Base-by-base conservation (phyloP, 139 green algal genomes). In the Tetradesmus lagerheimii region DNA sequence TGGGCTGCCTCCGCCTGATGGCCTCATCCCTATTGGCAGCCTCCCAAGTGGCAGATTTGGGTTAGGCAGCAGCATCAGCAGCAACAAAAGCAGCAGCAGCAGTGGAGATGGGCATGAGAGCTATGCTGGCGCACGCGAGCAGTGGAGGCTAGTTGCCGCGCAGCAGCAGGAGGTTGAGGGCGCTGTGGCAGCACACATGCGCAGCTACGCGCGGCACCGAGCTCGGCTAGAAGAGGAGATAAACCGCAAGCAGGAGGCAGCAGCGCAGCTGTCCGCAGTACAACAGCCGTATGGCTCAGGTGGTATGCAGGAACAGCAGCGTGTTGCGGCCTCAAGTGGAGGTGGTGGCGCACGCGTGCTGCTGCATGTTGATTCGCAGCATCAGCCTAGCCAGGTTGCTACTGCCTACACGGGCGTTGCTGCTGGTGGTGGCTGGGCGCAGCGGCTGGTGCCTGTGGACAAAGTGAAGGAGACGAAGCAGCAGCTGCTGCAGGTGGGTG, bases 151-250 rank as follows among this genome's bases (percentile, higher is more conserved):
- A 4, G 79, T 85, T 9, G 79, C 79, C 15, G 79, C 27, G 4
- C 41, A 47, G 35, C 79, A 85, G 41, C 79, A 85, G 79, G 35
- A 37, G 25, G 41, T 85, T 1, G 79, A 85, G 27, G 80, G 43
- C 35, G 80, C 80, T 31, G 45, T 74, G 66, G 80, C 80, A 12
- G 31, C 80, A 31, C 29, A 71, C 29, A 71, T 86, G 80, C 45
- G 41, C 15, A 53, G 80, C 39, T 85, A 85, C n/a, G 80, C 80
- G 2, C 80, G 80, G n/a, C 39, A 57, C 62, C 74, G 57, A 29
- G 84, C 84, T 25, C 39, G 84, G 14, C 15, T 89, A 41, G 84
- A 89, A 31, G 84, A 89, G 39, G 84, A 89, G 38, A 89, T 89
- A 16, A 47, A 34, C 41, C 23, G 85, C 25, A 53, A 64, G 43